Evolutionary conservation across 148 eudicot species (phyloP).

Genomic region (Mesembryanthemum crystallinum): DNA sequence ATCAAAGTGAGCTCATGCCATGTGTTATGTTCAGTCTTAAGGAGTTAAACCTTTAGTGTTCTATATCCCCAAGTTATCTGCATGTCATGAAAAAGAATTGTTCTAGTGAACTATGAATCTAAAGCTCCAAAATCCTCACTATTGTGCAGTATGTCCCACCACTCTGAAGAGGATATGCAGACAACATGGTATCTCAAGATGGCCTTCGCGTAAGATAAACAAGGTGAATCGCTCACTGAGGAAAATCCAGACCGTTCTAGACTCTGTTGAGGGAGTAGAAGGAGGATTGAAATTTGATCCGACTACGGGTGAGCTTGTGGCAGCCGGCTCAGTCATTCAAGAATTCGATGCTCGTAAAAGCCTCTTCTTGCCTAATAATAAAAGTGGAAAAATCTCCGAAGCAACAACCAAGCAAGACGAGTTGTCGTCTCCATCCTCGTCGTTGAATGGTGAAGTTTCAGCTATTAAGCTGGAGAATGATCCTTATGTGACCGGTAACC

Average conservation of each 20-base stretch:
- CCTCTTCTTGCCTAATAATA: constrained; percentile 25
- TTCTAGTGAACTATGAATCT: neutral
- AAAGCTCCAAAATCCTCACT: neutral
- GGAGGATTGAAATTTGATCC: constrained; percentile 86
- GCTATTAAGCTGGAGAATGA: constrained; percentile 49
- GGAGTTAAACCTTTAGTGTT: neutral
- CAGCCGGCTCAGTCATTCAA: constrained; percentile 45
- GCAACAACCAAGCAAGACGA: constrained; percentile 17
- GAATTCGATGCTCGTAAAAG: constrained; percentile 37
- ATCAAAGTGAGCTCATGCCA: neutral
- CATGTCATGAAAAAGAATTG: neutral
- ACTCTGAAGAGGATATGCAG: constrained; percentile 95
- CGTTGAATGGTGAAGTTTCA: constrained; percentile 24
- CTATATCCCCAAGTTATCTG: neutral
- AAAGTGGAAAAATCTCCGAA: constrained; percentile 12
- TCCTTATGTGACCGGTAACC: constrained; percentile 23
- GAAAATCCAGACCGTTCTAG: constrained; percentile 79
- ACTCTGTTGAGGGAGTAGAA: constrained; percentile 85
- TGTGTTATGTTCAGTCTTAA: neutral
- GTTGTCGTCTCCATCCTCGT: constrained; percentile 21
- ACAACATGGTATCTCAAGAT: constrained; percentile 88
- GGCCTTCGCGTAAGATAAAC: constrained; percentile 97
- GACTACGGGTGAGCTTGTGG: constrained; percentile 56
- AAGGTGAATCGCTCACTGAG: constrained; percentile 85
- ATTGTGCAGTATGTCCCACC: constrained; percentile 82